Percentiles rank a stretch among this genome's conserved stretches.
These are phyloP conservation scores for Curvularia sp. DNA, from an alignment of 2,329 filamentous ascomycete species.

Conservation along the genomic window DNA sequence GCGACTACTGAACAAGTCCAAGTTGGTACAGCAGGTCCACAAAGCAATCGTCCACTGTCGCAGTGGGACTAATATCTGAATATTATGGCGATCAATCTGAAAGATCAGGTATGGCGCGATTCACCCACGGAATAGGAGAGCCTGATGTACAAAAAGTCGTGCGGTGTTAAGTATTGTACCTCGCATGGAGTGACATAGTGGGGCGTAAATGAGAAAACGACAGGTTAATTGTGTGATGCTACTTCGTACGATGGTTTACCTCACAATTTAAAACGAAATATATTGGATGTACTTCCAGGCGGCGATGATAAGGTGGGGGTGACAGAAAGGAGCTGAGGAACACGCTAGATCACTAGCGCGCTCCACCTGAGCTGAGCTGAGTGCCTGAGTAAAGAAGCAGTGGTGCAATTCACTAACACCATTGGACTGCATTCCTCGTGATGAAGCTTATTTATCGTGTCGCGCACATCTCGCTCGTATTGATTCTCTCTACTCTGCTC, in stretches of 20 bases:
- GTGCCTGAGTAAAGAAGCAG: neutral
- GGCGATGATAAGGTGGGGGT: slow-evolving; percentile 1
- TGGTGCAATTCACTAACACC: neutral
- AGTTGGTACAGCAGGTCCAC: neutral
- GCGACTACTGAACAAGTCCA: too few species aligned
- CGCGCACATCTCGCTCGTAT: slow-evolving; percentile 12
- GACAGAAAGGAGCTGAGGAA: neutral
- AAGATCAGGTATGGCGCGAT: neutral
- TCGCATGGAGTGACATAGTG: too few species aligned
- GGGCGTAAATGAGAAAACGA: neutral
- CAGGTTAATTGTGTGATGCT: neutral
- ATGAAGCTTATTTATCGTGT: slow-evolving; percentile 14
- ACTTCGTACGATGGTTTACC: neutral
- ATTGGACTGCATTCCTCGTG: neutral
- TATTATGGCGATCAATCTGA: neutral
- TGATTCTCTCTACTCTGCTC: slow-evolving; percentile 6
- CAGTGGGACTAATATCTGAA: neutral
- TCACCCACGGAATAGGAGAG: neutral
- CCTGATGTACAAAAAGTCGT: neutral
- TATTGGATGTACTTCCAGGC: neutral
- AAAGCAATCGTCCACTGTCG: neutral
- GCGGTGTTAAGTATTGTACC: neutral
- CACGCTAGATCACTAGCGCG: slow-evolving; percentile 10
- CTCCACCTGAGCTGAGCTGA: slow-evolving; percentile 8
- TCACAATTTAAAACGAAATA: neutral